phyloP scores from a whole-genome alignment of 176 grass and related monocot species.

The Saccharum spontaneum region DNA sequence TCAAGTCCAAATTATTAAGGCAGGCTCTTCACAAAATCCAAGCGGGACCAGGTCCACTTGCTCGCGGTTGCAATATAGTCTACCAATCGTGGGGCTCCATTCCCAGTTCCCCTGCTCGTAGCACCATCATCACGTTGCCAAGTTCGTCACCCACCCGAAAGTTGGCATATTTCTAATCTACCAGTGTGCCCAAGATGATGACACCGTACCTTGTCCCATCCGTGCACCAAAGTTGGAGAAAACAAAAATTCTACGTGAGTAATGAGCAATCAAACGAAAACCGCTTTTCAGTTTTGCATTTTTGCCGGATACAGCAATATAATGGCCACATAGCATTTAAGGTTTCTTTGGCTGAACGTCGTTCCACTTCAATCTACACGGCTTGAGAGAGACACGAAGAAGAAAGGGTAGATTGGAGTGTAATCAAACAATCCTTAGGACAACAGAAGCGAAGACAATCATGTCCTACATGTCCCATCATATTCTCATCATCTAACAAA shows the following conservation, averaged over 20 bases:
- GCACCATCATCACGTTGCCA: not conserved
- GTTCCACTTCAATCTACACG: not conserved
- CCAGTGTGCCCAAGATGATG: not conserved
- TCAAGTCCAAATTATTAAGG: not conserved
- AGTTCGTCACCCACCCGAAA: not conserved
- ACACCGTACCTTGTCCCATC: not conserved
- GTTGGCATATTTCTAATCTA: not conserved
- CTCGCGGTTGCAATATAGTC: not conserved
- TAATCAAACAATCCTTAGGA: not conserved
- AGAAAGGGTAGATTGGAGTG: not conserved
- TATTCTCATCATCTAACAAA: not conserved
- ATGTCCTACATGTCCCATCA: not conserved
- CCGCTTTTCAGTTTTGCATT: not conserved
- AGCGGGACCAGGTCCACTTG: not conserved
- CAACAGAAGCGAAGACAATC: too few species aligned
- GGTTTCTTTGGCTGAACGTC: not conserved
- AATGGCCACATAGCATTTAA: not conserved
- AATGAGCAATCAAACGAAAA: not conserved
- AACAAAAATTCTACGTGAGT: not conserved
- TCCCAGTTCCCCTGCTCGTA: not conserved
- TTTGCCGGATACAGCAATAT: too few species aligned
- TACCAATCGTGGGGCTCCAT: not conserved
- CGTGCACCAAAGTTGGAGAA: not conserved
- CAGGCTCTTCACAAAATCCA: not conserved
- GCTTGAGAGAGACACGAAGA: too few species aligned